Conservation (phyloP, 73 alveolate species). For the Paramecium bursaria region DNA sequence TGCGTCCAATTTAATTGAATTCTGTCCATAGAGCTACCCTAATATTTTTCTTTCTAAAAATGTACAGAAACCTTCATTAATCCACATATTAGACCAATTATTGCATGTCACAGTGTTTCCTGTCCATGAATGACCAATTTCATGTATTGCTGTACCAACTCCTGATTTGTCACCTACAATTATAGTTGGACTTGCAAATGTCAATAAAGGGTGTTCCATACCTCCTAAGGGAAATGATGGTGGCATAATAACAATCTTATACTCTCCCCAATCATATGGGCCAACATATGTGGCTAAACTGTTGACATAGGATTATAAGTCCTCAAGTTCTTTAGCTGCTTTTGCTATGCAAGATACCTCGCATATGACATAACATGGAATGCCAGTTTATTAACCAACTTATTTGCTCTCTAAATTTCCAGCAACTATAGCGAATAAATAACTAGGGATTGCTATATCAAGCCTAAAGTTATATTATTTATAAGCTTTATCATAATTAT, state of each 20-base stretch:
- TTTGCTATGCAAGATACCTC: constrained; percentile 82
- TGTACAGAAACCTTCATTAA: constrained; percentile 96
- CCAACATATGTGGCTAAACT: constrained; percentile 84
- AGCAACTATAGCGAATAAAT: constrained; percentile 90
- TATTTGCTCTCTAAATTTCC: constrained; percentile 81
- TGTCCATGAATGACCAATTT: constrained; percentile 98
- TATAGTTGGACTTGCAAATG: constrained; percentile 97
- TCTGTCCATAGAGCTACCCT: constrained; percentile 76
- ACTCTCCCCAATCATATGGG: constrained; percentile 96
- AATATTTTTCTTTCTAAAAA: constrained; percentile 88
- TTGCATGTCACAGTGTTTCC: constrained; percentile 97
- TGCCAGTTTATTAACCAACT: constrained; percentile 66
- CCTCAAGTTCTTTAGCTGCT: constrained; percentile 83
- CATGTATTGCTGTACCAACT: constrained; percentile 93
- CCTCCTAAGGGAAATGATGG: constrained; percentile 99
- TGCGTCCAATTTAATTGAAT: constrained; percentile 71
- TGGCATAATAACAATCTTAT: constrained; percentile 95
- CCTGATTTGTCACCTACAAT: constrained; percentile 97
- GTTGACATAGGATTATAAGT: constrained; percentile 79
- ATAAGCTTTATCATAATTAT: background rate
- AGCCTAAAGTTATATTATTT: constrained; percentile 79
- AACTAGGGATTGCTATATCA: constrained; percentile 89
- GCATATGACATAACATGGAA: constrained; percentile 80
- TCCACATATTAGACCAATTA: constrained; percentile 98
- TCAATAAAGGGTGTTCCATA: constrained; percentile 99